Evolutionary conservation across 371 early-diverging fungal species (phyloP).

Genomic region (Batkoa obscura): DNA sequence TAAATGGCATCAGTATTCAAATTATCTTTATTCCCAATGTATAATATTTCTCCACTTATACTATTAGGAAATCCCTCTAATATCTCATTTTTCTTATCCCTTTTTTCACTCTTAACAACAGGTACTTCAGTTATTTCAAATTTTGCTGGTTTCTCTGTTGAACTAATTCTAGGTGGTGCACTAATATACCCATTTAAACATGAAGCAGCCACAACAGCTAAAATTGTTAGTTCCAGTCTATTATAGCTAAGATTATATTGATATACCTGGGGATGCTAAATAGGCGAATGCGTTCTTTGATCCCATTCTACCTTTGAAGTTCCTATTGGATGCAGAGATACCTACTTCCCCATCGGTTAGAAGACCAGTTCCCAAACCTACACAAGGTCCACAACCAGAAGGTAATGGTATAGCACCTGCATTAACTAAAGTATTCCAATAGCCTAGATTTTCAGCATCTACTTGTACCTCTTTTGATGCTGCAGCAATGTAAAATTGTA

Average conservation of each 20-base stretch:
- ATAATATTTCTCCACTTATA: constrained; percentile 62
- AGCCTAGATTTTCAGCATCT: constrained; percentile 62
- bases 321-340: constrained; percentile 91
- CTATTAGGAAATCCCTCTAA: constrained; percentile 46
- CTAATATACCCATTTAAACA: constrained; percentile 63
- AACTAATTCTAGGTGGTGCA: constrained; percentile 21
- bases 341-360: constrained; percentile 86
- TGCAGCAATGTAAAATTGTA: constrained; percentile 90
- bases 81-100: background rate
- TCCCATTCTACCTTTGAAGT: constrained; percentile 96
- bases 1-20: constrained; percentile 94
- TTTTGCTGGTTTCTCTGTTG: background rate
- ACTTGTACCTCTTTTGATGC: constrained; percentile 78
- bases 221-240: no score
- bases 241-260: no score
- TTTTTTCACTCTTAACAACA: background rate
- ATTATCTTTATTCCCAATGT: constrained; percentile 66
- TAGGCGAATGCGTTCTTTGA: constrained; percentile 75
- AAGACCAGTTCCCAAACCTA: constrained; percentile 77
- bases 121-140: background rate
- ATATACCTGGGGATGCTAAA: constrained; percentile 80
- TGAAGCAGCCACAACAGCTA: constrained; percentile 81
- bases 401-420: constrained; percentile 83
- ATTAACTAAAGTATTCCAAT: constrained; percentile 66
- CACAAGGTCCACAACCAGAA: constrained; percentile 93